Evolutionary conservation across 352 stramenopile genomes (phyloP).

Genomic region (Pythium sp.): DNA sequence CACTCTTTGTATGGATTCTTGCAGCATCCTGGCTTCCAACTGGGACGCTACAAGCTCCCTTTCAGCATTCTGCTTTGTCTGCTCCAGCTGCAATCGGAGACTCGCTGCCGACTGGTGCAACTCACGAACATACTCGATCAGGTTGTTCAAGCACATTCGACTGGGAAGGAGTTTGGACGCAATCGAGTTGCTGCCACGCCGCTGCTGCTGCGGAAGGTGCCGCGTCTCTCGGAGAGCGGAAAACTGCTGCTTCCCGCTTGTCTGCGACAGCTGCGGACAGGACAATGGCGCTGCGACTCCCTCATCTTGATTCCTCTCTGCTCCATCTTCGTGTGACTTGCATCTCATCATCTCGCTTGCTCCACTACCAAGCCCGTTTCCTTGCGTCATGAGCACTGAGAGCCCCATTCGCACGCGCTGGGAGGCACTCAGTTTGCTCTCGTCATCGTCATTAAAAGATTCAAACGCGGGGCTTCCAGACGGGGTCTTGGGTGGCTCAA

Average conservation of each 20-base stretch:
- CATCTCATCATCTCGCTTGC: conserved; percentile 8
- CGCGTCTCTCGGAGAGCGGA: conserved; percentile 6
- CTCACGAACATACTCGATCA: conserved; percentile 78
- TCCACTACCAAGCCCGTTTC: conserved; percentile 24
- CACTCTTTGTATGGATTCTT: conserved; percentile 40
- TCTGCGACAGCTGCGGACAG: conserved; percentile 33
- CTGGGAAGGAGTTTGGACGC: conserved; percentile 59
- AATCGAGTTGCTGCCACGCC: conserved; percentile 32
- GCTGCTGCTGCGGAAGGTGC: conserved; percentile 18
- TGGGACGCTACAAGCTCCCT: conserved; percentile 47
- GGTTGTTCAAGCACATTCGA: conserved; percentile 51
- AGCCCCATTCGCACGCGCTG: conserved; percentile 60
- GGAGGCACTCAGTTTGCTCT: conserved; percentile 41
- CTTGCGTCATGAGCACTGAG: conserved; percentile 32
- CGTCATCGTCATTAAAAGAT: conserved; percentile 21
- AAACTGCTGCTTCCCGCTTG: conserved; percentile 30
- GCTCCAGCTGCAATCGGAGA: conserved; percentile 57
- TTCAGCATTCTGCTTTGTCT: conserved; percentile 46
- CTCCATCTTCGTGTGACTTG: conserved; percentile 22
- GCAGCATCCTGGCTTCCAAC: conserved; percentile 38
- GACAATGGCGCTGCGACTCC: conserved; percentile 27
- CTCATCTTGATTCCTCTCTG: conserved; percentile 6
- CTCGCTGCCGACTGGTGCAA: conserved; percentile 64
- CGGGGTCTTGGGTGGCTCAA: conserved; percentile 56
- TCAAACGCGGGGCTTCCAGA: conserved; percentile 35